Conservation (phyloP, 176 grass and related monocot genomes). For the Puya raimondii region DNA sequence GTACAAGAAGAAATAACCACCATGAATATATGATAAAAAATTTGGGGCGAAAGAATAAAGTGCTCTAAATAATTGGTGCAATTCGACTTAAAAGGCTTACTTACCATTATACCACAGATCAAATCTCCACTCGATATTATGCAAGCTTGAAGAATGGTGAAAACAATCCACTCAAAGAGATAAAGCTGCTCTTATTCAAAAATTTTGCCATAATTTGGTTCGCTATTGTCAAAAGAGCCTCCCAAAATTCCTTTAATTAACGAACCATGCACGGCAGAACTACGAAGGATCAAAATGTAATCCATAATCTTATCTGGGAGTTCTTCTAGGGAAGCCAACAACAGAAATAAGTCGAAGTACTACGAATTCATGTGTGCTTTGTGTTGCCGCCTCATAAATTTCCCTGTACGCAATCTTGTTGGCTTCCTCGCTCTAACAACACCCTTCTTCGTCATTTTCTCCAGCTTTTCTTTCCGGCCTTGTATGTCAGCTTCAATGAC, state of each 20-base stretch:
- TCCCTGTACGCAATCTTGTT: constrained; percentile 30
- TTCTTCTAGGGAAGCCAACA: neutral
- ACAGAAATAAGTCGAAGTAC: constrained; percentile 15
- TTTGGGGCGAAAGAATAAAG: neutral
- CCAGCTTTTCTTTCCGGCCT: constrained; percentile 70
- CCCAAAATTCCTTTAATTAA: neutral
- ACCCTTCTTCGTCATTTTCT: constrained; percentile 55
- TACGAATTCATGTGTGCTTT: constrained; percentile 21
- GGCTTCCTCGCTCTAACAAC: constrained; percentile 32
- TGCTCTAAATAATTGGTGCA: neutral
- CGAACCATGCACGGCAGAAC: neutral
- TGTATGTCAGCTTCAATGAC: constrained; percentile 70
- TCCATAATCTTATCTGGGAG: neutral
- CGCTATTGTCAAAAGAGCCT: neutral
- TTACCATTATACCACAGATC: neutral
- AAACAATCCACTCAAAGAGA: neutral
- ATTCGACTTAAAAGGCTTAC: neutral
- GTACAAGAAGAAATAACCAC: neutral
- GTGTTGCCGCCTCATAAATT: constrained; percentile 54
- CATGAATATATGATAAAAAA: neutral
- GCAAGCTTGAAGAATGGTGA: neutral
- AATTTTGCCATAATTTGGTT: neutral
- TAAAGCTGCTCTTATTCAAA: neutral
- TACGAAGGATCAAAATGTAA: neutral
- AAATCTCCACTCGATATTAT: neutral